Percentiles rank a stretch among this genome's conserved stretches.
Evolutionary conservation across 495 filamentous ascomycete genomes (phyloP).

Genomic region (Talaromyces thailandensis): DNA sequence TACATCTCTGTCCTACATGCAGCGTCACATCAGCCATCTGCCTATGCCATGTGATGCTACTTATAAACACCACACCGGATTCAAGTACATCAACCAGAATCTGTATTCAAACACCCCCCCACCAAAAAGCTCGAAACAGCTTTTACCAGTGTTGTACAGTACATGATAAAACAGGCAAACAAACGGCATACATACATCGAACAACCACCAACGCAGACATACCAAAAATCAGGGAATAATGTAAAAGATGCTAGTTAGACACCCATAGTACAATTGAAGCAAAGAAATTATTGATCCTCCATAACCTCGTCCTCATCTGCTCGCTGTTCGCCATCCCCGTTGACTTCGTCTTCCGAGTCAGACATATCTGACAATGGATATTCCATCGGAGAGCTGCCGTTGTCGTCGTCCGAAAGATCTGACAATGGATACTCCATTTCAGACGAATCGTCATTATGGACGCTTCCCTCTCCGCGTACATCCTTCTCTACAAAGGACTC

Average conservation of each 20-base stretch:
- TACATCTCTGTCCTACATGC: too few species aligned
- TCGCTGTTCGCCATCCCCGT: slow-evolving; percentile 13
- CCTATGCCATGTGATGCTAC: background rate
- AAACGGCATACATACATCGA: background rate
- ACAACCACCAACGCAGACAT: background rate
- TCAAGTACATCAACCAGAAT: background rate
- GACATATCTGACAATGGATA: slow-evolving; percentile 30
- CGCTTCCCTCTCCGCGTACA: slow-evolving; percentile 38
- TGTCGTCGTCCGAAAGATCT: slow-evolving; percentile 23
- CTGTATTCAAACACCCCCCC: background rate
- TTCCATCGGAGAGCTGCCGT: slow-evolving; percentile 10
- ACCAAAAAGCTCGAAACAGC: background rate
- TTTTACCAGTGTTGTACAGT: background rate
- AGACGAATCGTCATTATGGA: slow-evolving; percentile 23
- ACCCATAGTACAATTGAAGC: background rate
- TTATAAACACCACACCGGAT: background rate
- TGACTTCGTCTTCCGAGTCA: slow-evolving; percentile 19
- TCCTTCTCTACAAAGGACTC: slow-evolving; percentile 40
- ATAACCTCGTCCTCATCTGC: slow-evolving; percentile 22
- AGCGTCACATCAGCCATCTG: background rate
- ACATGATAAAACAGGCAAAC: background rate
- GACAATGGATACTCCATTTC: slow-evolving; percentile 23
- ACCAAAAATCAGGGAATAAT: background rate
- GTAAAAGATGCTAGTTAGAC: slow-evolving; percentile 3
- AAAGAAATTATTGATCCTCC: slow-evolving; percentile 19